phyloP scores from a whole-genome alignment of 2,329 filamentous ascomycete genomes.

The Penicillium brasilianum region DNA sequence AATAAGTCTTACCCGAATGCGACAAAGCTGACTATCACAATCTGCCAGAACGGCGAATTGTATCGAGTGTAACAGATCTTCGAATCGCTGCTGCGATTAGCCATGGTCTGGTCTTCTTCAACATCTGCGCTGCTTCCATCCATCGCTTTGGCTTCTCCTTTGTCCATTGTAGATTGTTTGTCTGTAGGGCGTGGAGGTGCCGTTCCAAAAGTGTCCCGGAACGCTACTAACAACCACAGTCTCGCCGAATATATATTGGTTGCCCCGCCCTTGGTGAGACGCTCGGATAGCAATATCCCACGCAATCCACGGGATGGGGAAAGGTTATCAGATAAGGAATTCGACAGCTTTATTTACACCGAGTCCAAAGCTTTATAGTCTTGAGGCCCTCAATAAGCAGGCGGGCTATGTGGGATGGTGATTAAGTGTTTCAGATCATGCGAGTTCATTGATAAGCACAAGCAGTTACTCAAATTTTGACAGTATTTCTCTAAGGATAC shows the following conservation, averaged over 20 bases:
- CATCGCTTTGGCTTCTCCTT: background rate
- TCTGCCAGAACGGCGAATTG: constrained; percentile 13
- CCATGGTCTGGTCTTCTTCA: background rate
- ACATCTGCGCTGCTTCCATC: background rate
- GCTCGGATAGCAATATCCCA: background rate
- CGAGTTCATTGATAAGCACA: background rate
- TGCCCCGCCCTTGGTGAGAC: background rate
- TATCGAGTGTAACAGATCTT: constrained; percentile 11
- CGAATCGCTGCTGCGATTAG: background rate
- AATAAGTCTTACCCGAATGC: constrained; percentile 8
- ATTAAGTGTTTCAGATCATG: background rate
- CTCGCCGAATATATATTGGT: background rate
- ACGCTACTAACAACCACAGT: background rate
- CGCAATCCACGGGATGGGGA: background rate
- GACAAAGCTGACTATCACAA: constrained; percentile 13
- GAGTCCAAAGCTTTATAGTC: background rate
- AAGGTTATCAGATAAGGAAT: background rate
- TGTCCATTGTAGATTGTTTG: background rate
- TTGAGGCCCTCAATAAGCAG: background rate
- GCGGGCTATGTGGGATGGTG: background rate
- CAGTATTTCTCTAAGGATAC: background rate
- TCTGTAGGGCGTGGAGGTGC: background rate
- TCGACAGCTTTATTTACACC: background rate
- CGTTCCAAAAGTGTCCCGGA: background rate
- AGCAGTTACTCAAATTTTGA: background rate